These are phyloP conservation scores for Cubamyces sp. DNA, from an alignment of 768 basidiomycete species.

Conservation along the genomic window DNA sequence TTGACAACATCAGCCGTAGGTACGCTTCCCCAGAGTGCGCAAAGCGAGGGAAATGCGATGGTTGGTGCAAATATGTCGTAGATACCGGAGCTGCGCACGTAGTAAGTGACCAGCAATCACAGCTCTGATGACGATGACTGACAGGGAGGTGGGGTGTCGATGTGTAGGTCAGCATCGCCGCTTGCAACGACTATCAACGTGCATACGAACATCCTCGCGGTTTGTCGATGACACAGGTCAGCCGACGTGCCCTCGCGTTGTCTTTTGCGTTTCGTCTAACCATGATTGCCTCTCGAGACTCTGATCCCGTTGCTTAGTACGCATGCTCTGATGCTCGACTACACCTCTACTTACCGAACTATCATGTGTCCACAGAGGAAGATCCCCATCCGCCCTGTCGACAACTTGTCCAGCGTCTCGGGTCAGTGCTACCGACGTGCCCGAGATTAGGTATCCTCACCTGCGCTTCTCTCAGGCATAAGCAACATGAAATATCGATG, in stretches of 20 bases:
- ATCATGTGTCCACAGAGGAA: neutral
- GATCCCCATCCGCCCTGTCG: constrained; percentile 9
- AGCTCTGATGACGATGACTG: neutral
- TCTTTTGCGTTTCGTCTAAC: neutral
- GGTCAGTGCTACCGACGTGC: neutral
- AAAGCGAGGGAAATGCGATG: constrained; percentile 15
- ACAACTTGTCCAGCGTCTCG: neutral
- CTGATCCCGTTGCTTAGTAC: constrained; percentile 9
- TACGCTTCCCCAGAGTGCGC: neutral
- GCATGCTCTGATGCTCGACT: neutral
- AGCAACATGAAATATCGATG: neutral
- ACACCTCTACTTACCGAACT: too few species aligned
- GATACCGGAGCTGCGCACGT: neutral
- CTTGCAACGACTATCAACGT: constrained; percentile 28
- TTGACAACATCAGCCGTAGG: neutral
- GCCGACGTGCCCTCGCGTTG: neutral
- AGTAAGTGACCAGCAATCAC: constrained; percentile 3
- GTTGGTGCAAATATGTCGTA: constrained; percentile 17
- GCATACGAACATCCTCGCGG: constrained; percentile 24
- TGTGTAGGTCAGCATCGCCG: constrained; percentile 18
- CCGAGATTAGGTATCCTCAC: neutral
- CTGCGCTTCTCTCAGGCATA: neutral
- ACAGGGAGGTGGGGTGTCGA: too few species aligned
- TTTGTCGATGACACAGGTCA: constrained; percentile 22
- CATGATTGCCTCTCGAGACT: neutral